Base-by-base conservation (phyloP, 2,329 filamentous ascomycete species). In the Trichophyton mentagrophytes region DNA sequence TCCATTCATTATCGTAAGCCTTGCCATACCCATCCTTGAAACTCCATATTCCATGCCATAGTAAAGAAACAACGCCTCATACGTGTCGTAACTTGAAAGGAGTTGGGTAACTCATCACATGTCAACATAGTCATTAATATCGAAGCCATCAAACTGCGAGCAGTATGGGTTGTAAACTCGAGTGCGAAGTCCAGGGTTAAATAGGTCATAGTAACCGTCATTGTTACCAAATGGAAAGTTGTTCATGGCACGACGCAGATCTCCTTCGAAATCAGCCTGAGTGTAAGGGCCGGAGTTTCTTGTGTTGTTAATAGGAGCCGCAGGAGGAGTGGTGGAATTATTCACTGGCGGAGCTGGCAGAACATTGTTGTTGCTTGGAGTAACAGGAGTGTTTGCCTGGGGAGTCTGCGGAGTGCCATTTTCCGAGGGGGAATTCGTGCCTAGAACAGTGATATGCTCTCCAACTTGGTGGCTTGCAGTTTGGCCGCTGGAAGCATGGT, bases 121-220 rank as follows among this genome's bases (percentile, higher is more conserved):
- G 20, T 62, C 42, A 47, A 64, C 46, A 60, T 64, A 67, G 17
- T 66, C 64, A 17, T 60, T 65, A 13, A 71, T 63, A 42, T 69
- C 63, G 56, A 68, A 71, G 8, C 62, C 62, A 58, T 71, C 64
- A 49, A 70, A 71, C 38, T 67, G 67, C 60, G 67, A 60, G 59
- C 63, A 55, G n/a, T 64, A 65, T 15, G 69, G 69, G 47, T 69
- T 67, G 55, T 67, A 70, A 20, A 60, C 62, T 17, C 65, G 63
- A n/a, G 47, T 57, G 3, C 59, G 58, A 42, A 65, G 55, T 1
- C 61, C 49, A 0, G 68, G 68, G 57, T 68, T 66, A 60, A 71
- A 71, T 42, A 67, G 65, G 7, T 61, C 59, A 33, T 66, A 67
- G 36, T 66, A 65, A 13, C 61, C 61, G 11, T 63, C 63, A 4